phyloP scores from a whole-genome alignment of 2,329 filamentous ascomycete species.

The Cladobotryum mycophilum region DNA sequence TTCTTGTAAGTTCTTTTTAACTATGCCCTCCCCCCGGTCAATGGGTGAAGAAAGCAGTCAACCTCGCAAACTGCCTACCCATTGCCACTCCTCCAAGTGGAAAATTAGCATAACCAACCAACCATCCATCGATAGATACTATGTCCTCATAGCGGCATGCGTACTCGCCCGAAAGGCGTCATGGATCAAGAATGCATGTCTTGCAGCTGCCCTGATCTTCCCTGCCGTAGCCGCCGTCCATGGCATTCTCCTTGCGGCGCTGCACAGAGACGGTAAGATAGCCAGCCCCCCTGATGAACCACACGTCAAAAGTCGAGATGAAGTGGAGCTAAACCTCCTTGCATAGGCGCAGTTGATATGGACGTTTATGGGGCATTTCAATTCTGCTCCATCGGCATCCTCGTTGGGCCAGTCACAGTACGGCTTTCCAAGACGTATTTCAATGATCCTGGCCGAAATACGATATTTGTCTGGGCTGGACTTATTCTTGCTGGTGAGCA shows the following conservation, averaged over 20 bases:
- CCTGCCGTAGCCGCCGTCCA: conserved; percentile 60
- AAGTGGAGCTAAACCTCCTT: background rate
- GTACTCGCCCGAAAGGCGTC: conserved; percentile 54
- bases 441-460: conserved; percentile 55
- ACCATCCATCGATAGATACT: conserved; percentile 42
- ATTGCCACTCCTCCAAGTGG: too few species aligned
- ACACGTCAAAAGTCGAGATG: too few species aligned
- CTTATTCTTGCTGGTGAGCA: conserved; percentile 51
- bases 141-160: conserved; percentile 57
- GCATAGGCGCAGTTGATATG: conserved; percentile 56
- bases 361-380: conserved; percentile 65
- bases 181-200: conserved; percentile 57
- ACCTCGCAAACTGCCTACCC: too few species aligned
- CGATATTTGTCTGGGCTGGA: conserved; percentile 60
- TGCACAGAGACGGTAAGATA: conserved; percentile 52
- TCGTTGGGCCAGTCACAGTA: conserved; percentile 58
- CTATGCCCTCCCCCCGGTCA: too few species aligned
- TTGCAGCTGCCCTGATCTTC: conserved; percentile 56
- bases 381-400: conserved; percentile 57
- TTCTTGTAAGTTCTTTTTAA: conserved; percentile 36
- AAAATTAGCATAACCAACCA: background rate
- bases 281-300: background rate
- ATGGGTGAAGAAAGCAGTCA: too few species aligned
- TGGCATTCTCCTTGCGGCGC: conserved; percentile 51
- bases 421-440: conserved; percentile 59